A percentile compares a stretch with the other conserved stretches of the same genome.
phyloP scores from a whole-genome alignment of 2,329 filamentous ascomycete species.

The Scedosporium apiospermum region DNA sequence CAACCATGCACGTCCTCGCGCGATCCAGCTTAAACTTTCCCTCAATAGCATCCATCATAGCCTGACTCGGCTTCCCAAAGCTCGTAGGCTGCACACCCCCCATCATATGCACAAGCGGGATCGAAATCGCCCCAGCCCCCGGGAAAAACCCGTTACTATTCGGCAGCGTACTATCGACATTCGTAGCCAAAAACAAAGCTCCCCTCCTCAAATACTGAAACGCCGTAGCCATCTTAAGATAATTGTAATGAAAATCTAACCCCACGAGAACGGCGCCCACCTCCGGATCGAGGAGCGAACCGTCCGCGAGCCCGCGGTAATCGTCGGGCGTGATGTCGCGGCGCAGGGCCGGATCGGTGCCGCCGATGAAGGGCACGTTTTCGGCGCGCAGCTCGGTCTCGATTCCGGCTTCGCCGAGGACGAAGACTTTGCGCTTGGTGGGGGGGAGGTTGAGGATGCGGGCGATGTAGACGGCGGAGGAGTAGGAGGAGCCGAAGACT shows the following conservation, averaged over 20 bases:
- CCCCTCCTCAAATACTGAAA: conserved; percentile 79
- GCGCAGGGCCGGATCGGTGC: conserved; percentile 69
- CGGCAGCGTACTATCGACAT: conserved; percentile 83
- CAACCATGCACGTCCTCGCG: conserved; percentile 84
- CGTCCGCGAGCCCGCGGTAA: conserved; percentile 67
- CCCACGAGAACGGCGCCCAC: conserved; percentile 86
- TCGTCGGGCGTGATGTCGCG: conserved; percentile 74
- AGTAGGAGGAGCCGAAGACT: conserved; percentile 94
- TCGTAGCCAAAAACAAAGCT: conserved; percentile 85
- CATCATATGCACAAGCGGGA: conserved; percentile 67
- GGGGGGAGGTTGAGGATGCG: conserved; percentile 74
- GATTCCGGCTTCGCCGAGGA: conserved; percentile 84
- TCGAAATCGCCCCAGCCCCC: conserved; percentile 74
- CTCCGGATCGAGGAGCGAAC: conserved; percentile 69
- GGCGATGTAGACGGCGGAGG: conserved; percentile 88
- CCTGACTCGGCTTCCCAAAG: conserved; percentile 90
- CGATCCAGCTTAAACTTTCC: conserved; percentile 89
- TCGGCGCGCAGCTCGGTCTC: conserved; percentile 80
- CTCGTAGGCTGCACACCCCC: conserved; percentile 57
- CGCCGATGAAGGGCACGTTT: conserved; percentile 70
- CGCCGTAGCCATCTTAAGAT: conserved; percentile 78
- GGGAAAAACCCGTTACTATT: conserved; percentile 77
- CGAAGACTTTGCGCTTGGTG: conserved; percentile 86
- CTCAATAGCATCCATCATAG: conserved; percentile 99
- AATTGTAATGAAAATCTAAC: conserved; percentile 91